These are phyloP conservation scores for Agrocybe pediades DNA, from an alignment of 768 basidiomycete genomes.

Conservation along the genomic window DNA sequence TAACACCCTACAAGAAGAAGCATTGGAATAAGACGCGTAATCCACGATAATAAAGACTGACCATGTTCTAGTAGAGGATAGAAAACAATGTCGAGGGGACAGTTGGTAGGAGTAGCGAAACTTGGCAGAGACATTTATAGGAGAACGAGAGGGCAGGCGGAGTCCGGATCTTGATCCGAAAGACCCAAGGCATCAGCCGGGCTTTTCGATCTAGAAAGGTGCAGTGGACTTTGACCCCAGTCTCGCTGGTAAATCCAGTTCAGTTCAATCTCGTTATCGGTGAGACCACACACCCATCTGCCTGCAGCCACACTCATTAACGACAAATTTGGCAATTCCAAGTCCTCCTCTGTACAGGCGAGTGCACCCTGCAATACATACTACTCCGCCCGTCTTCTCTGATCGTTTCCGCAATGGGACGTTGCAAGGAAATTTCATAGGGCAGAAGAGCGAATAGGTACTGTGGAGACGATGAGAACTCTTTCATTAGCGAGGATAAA, in stretches of 20 bases:
- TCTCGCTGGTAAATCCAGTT: constrained; percentile 3
- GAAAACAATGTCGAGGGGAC: constrained; percentile 36
- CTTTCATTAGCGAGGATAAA: not conserved
- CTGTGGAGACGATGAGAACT: not conserved
- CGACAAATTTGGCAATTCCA: not conserved
- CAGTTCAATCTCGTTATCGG: constrained; percentile 12
- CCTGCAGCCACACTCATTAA: not conserved
- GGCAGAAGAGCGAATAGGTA: not conserved
- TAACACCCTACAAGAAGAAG: constrained; percentile 59
- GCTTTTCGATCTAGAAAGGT: constrained; percentile 17
- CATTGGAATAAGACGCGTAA: not conserved
- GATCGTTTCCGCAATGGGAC: not conserved
- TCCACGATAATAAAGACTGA: constrained; percentile 11
- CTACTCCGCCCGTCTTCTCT: not conserved
- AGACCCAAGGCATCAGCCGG: constrained; percentile 40
- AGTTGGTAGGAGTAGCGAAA: constrained; percentile 24
- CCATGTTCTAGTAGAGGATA: constrained; percentile 17
- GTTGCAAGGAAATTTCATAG: too few relatives aligned
- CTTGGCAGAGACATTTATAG: constrained; percentile 44
- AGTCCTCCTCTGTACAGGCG: not conserved
- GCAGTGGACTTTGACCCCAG: constrained; percentile 1
- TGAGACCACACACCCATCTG: not conserved
- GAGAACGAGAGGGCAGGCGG: constrained; percentile 47
- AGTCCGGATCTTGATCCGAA: constrained; percentile 81
- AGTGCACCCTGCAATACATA: too few relatives aligned